Base-by-base conservation (phyloP, 1,284 basidiomycete genomes). In the Pisolithus thermaeus region DNA sequence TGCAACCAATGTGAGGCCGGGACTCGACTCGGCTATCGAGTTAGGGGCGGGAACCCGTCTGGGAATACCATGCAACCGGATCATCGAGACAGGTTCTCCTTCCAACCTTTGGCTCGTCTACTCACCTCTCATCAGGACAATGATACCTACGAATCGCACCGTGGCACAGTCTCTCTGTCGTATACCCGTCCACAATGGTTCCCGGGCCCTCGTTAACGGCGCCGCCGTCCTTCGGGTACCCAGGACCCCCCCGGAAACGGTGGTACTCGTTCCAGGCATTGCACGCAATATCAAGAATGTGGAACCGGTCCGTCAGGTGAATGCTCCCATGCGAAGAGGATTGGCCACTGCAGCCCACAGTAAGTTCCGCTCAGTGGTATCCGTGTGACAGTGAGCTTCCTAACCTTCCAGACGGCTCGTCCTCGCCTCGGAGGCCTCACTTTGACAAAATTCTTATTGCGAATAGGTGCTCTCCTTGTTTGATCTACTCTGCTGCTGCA, bases 391-490 rank as follows among this genome's bases (percentile, higher is more conserved):
- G 6, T 27, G 38, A 22, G 38, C 4, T 12, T 37, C 7, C 23
- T 2, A 37, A 35, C 39, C 7, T 39, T 30, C 49, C 46, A 45
- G 50, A 55, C 46, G 35, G 20, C 36, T 43, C 42, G 18, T 40
- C 51, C 12, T 37, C 43, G 36, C 37, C 53, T 32, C 52, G 68
- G 45, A 71, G 66, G 45, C 79, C 84, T 20, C 83, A 84, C 58
- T 89, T 89, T 57, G 80, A 87, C 72, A 93, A 92, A 74, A 87
- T 93, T 52, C 76, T 94, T 38, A 83, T 94, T 52, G 90, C 91
- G 1, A 94, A 93, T 64, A 75, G 91, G 83, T 85, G 54, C 46
- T 27, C 20, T 25, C 22, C n/a, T 3, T 14, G 12, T 27, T 25
- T n/a, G 18, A 12, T 43, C 9, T 36, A 7, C 6, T 46, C 20